Evolutionary conservation across 2,329 filamentous ascomycete species (phyloP).

Genomic region (Pyricularia sp.): DNA sequence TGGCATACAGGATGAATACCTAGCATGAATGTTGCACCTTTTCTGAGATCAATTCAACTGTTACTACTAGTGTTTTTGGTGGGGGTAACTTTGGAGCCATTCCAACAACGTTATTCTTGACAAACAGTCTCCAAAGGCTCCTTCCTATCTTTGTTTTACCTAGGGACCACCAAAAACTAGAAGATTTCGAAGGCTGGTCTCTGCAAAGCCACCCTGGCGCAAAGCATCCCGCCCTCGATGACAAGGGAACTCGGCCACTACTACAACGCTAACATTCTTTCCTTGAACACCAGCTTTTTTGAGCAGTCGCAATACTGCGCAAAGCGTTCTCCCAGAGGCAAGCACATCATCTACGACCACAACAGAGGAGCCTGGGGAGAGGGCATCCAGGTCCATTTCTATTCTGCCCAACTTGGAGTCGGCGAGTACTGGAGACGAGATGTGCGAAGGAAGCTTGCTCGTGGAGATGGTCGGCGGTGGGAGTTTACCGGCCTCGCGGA

Average conservation of each 20-base stretch:
- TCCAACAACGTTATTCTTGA: neutral
- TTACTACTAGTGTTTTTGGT: neutral
- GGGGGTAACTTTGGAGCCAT: neutral
- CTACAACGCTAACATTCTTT: conserved; percentile 36
- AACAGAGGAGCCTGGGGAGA: conserved; percentile 30
- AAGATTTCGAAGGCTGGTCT: conserved; percentile 39
- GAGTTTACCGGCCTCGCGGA: conserved; percentile 49
- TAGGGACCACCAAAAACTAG: conserved; percentile 34
- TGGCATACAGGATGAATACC: neutral
- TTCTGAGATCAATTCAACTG: neutral
- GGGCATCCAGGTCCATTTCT: conserved; percentile 36
- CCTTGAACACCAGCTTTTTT: conserved; percentile 27
- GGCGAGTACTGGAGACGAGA: conserved; percentile 30
- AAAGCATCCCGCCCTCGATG: conserved; percentile 42
- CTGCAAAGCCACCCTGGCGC: conserved; percentile 36
- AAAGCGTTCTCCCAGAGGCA: conserved; percentile 44
- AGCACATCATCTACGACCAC: conserved; percentile 54
- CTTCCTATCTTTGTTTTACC: neutral
- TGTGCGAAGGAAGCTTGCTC: conserved; percentile 37
- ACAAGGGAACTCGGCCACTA: conserved; percentile 47
- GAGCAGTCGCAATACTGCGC: conserved; percentile 40
- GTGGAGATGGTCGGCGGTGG: conserved; percentile 45
- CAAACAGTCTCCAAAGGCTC: neutral
- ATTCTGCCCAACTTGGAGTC: conserved; percentile 24
- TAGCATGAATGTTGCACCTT: neutral